Conservation (phyloP, 2,329 filamentous ascomycete species). For the Amphichorda felina region DNA sequence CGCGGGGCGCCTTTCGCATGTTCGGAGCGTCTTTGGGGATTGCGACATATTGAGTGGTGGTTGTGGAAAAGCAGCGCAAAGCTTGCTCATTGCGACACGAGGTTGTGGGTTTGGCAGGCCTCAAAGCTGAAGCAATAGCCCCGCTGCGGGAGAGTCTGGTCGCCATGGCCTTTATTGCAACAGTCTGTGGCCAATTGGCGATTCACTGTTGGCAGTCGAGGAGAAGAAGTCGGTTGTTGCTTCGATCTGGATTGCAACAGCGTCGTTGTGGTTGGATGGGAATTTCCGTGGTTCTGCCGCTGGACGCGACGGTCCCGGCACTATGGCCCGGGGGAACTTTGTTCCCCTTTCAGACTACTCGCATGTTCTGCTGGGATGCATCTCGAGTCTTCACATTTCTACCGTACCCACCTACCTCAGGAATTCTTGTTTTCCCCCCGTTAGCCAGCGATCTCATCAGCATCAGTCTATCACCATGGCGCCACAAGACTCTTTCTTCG, state of each 20-base stretch:
- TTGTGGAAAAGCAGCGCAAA: slow-evolving; percentile 37
- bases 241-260: background rate
- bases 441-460: background rate
- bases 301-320: too few relatives aligned
- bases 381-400: too few relatives aligned
- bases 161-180: slow-evolving; percentile 37
- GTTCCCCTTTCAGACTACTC: slow-evolving; percentile 1
- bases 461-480: slow-evolving; percentile 52
- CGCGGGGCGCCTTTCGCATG: slow-evolving; percentile 52
- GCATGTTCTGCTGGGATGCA: too few relatives aligned
- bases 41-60: slow-evolving; percentile 36
- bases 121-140: slow-evolving; percentile 42
- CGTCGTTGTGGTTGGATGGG: too few relatives aligned
- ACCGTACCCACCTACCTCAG: too few relatives aligned
- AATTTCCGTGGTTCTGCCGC: too few relatives aligned
- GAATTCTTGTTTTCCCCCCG: too few relatives aligned
- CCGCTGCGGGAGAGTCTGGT: slow-evolving; percentile 46
- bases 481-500: slow-evolving; percentile 58
- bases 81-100: slow-evolving; percentile 25
- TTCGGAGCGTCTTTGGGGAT: slow-evolving; percentile 52
- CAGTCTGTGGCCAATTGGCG: slow-evolving; percentile 33
- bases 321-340: background rate
- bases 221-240: background rate
- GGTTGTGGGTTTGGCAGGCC: slow-evolving; percentile 34
- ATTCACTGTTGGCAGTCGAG: slow-evolving; percentile 2